Base-by-base conservation (phyloP, 2,329 filamentous ascomycete species). In the Apiospora sp. region DNA sequence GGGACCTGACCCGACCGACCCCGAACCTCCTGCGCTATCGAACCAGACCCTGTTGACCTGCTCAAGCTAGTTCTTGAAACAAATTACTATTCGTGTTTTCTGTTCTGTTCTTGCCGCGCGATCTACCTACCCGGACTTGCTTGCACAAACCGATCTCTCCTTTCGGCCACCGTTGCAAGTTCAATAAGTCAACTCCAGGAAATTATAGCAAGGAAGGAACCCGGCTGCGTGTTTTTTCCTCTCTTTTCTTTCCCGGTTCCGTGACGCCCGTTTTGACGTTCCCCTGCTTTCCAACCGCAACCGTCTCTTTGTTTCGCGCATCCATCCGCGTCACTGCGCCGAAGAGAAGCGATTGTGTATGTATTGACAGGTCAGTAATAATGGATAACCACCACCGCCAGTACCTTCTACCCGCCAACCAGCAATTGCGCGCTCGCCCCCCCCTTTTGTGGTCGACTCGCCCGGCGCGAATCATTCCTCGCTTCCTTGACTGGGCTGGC, bases 301-400 rank as follows among this genome's bases (percentile, higher is more conserved):
- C 58, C 58, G 34, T 41, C 34, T 64, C 58, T 14, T 64, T 64
- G 58, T 41, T 22, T 64, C 30, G 58, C 30, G 30, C 22, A 13
- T n/a, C 19, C 34, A 22, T 22, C 19, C 19, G 34, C 58, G 34
- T 41, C 58, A 41, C 58, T 19, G 58, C 58, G 34, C 58, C 37
- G 58, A 37, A 64, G 58, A 41, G 51, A 64, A 12, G 58, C n/a
- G 30, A 37, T 64, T 41, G 37, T 41, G 37, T 41, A 41, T 41
- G 37, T 41, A 41, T 64, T 64, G 58, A 64, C 58, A 64, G 58
- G 58, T 64, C 58, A 64, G 58, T 64, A 64, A 64, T 64, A 64
- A 64, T 64, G 58, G 58, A 64, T 64, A 64, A 64, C 34, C 58
- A 64, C 54, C 30, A 37, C 54, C 54, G 37, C 54, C 27, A 61